Evolutionary conservation across 1,139 yeast genomes (phyloP).

Genomic region (Yarrowia galli): DNA sequence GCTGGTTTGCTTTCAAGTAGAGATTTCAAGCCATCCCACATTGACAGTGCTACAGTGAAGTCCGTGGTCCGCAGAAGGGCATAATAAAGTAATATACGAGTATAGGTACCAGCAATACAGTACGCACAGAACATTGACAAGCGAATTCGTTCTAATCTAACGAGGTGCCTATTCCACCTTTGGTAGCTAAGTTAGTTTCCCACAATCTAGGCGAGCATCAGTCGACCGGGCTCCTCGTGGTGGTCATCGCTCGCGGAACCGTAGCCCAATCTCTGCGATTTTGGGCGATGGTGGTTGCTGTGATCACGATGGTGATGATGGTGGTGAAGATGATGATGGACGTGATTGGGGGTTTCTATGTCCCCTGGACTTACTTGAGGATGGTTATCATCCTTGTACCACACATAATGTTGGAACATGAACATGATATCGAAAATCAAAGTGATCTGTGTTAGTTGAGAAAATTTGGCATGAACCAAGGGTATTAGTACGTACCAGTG

Average conservation of each 20-base stretch:
- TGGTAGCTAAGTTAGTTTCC: slow-evolving; percentile 37
- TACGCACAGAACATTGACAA: neutral
- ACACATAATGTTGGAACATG: slow-evolving; percentile 48
- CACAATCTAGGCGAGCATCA: slow-evolving; percentile 21
- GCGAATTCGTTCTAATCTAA: neutral
- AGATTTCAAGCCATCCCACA: slow-evolving; percentile 10
- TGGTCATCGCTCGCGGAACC: slow-evolving; percentile 4
- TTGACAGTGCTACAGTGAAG: slow-evolving; percentile 19
- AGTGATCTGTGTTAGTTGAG: slow-evolving; percentile 45
- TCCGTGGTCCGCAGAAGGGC: slow-evolving; percentile 16
- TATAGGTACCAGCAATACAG: no score
- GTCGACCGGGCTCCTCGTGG: slow-evolving; percentile 20
- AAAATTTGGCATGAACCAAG: neutral
- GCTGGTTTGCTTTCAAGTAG: slow-evolving; percentile 17
- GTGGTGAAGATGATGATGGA: slow-evolving; percentile 4
- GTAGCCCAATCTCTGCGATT: slow-evolving; percentile 14
- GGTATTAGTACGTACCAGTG: slow-evolving; percentile 44
- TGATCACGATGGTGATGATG: slow-evolving; percentile 32
- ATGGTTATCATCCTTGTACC: slow-evolving; percentile 11
- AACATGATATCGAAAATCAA: slow-evolving; percentile 49
- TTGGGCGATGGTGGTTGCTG: slow-evolving; percentile 31
- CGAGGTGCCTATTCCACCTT: slow-evolving; percentile 22
- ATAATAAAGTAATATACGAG: neutral
- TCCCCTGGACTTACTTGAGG: slow-evolving; percentile 21
- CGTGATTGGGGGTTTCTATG: neutral